Evolutionary conservation across 192 early-diverging fungal genomes (phyloP).

Genomic region (Lunasporangiospora selenospora): DNA sequence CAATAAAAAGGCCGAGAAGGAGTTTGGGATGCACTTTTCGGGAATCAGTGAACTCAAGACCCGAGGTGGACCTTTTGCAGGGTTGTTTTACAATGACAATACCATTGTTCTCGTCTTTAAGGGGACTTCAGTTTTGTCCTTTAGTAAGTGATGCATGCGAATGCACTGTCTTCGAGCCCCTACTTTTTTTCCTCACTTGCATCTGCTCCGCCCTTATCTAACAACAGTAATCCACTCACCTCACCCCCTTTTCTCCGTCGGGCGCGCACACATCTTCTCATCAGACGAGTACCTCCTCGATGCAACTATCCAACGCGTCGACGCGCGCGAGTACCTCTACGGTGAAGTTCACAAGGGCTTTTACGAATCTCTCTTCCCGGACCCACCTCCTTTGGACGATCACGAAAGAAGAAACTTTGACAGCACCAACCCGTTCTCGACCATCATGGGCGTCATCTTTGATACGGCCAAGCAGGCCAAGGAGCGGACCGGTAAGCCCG

Average conservation of each 20-base stretch:
- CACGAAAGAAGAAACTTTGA: slow-evolving; percentile 5
- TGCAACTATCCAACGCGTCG: slow-evolving; percentile 50
- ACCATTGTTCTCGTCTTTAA: slow-evolving; percentile 56
- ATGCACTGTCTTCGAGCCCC: no score
- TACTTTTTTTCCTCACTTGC: neutral
- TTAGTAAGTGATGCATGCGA: slow-evolving; percentile 18
- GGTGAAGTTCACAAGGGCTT: slow-evolving; percentile 64
- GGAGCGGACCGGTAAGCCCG: slow-evolving; percentile 20
- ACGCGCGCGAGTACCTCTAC: slow-evolving; percentile 56
- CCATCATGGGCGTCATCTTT: slow-evolving; percentile 50
- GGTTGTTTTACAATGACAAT: slow-evolving; percentile 55
- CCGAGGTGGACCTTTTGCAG: slow-evolving; percentile 56
- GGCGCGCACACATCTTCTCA: neutral
- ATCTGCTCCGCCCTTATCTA: neutral
- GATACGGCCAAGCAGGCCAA: slow-evolving; percentile 18
- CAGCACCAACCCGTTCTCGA: slow-evolving; percentile 47
- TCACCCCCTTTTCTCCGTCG: neutral
- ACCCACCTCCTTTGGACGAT: slow-evolving; percentile 7
- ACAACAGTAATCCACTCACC: no score
- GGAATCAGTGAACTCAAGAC: slow-evolving; percentile 58
- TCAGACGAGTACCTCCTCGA: slow-evolving; percentile 57
- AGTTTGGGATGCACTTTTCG: slow-evolving; percentile 49
- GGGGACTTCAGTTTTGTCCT: slow-evolving; percentile 53
- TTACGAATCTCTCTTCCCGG: slow-evolving; percentile 58
- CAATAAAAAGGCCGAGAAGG: slow-evolving; percentile 13